phyloP scores from a whole-genome alignment of 192 early-diverging fungal genomes.

The Backusella sp. region DNA sequence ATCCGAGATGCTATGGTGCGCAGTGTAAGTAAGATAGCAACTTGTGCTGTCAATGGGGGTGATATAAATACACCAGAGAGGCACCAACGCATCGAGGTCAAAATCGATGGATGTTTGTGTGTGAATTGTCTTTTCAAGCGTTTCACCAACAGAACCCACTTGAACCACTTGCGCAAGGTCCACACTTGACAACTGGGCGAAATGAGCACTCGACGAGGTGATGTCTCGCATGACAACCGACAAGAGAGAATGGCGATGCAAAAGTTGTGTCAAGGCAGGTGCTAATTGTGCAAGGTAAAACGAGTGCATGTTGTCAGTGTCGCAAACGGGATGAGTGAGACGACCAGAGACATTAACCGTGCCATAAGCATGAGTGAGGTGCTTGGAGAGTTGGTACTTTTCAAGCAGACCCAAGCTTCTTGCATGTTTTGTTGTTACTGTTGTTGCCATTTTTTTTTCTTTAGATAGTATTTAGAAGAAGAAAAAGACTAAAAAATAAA shows the following conservation, averaged over 20 bases:
- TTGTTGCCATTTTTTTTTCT: not conserved
- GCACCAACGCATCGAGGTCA: conserved; percentile 7
- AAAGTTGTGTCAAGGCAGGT: conserved; percentile 24
- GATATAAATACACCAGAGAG: conserved; percentile 27
- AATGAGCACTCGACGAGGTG: conserved; percentile 7
- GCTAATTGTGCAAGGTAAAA: conserved; percentile 15
- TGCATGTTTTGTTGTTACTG: conserved; percentile 1
- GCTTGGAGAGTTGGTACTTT: conserved; percentile 35
- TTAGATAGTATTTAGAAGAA: not conserved
- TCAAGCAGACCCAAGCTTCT: conserved; percentile 27
- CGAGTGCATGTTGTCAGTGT: not conserved
- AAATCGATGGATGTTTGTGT: conserved; percentile 15
- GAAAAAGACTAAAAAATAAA: not conserved
- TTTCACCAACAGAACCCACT: not conserved
- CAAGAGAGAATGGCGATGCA: conserved; percentile 16
- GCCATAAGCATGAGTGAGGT: conserved; percentile 23
- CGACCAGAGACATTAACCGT: conserved; percentile 16
- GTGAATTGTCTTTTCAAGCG: conserved; percentile 7
- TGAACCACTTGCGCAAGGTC: conserved; percentile 13
- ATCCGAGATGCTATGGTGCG: conserved; percentile 28
- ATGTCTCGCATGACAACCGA: conserved; percentile 7
- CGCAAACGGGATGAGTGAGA: not conserved
- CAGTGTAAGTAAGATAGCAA: conserved; percentile 7
- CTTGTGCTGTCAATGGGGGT: not conserved
- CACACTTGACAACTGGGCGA: conserved; percentile 13